Conservation (phyloP, 2,329 filamentous ascomycete species). For the Thermoascus crustaceus region DNA sequence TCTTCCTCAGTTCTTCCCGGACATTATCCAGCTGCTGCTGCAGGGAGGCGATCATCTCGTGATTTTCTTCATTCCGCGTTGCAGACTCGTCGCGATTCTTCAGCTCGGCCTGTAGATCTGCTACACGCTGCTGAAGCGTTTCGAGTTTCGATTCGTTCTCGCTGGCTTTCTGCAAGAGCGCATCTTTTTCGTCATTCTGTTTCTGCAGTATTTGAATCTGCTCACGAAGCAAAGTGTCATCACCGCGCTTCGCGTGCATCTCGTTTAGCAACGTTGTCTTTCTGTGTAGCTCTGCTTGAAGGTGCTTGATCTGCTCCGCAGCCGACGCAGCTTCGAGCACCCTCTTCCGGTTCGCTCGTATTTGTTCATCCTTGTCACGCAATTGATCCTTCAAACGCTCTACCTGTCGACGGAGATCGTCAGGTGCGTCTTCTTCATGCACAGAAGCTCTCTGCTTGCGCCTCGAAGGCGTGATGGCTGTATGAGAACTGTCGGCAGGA, state of each 20-base stretch:
- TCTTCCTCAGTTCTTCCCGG: conserved; percentile 28
- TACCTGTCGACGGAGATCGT: conserved; percentile 24
- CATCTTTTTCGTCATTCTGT: conserved; percentile 19
- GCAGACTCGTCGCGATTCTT: conserved; percentile 16
- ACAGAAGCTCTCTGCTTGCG: conserved; percentile 15
- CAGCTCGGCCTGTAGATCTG: conserved; percentile 24
- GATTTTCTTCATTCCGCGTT: conserved; percentile 19
- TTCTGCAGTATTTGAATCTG: conserved; percentile 21
- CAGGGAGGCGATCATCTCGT: conserved; percentile 24
- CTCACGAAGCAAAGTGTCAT: conserved; percentile 20
- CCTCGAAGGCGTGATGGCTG: conserved; percentile 19
- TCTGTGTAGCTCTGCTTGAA: conserved; percentile 30
- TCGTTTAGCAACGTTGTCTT: conserved; percentile 23
- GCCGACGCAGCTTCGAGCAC: conserved; percentile 29
- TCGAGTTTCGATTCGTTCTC: conserved; percentile 14
- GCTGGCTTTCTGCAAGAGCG: conserved; percentile 16
- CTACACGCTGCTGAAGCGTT: conserved; percentile 24
- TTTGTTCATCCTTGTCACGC: conserved; percentile 26
- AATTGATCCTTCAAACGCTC: conserved; percentile 23
- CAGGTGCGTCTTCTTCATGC: conserved; percentile 12
- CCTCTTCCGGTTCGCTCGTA: conserved; percentile 23
- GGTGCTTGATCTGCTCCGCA: conserved; percentile 29
- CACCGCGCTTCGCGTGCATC: conserved; percentile 14
- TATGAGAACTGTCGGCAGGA: conserved; percentile 17
- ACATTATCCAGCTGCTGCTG: conserved; percentile 25